These are phyloP conservation scores for Eucommia ulmoides DNA, from an alignment of 257 asterid genomes.

Conservation along the genomic window DNA sequence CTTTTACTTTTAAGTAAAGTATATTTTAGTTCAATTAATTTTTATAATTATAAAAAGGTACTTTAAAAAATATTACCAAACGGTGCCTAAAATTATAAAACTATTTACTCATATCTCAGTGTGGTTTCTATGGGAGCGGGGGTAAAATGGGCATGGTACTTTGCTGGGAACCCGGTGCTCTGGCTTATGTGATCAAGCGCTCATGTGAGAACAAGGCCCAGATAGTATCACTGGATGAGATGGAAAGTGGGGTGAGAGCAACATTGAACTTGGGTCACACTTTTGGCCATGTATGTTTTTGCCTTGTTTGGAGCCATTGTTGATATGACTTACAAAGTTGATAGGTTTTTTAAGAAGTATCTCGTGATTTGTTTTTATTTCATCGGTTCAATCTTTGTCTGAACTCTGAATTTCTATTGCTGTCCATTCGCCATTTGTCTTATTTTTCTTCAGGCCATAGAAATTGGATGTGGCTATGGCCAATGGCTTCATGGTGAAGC, in stretches of 20 bases:
- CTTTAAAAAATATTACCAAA: too few relatives aligned
- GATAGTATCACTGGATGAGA: conserved; percentile 92
- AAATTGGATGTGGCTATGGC: conserved; percentile 85
- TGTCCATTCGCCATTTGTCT: neutral
- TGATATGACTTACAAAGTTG: neutral
- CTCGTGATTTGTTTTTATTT: neutral
- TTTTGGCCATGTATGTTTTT: conserved; percentile 74
- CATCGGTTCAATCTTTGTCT: neutral
- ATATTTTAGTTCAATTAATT: too few relatives aligned
- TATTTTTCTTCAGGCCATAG: conserved; percentile 64
- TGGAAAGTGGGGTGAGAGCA: conserved; percentile 91
- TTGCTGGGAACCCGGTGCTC: conserved; percentile 67
- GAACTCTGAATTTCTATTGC: too few relatives aligned
- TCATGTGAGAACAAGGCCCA: conserved; percentile 98
- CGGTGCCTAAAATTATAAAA: too few relatives aligned
- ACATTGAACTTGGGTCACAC: conserved; percentile 98
- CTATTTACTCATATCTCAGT: too few relatives aligned
- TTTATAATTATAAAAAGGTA: too few relatives aligned
- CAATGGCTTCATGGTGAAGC: conserved; percentile 99
- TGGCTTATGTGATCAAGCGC: conserved; percentile 89
- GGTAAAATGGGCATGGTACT: conserved; percentile 10
- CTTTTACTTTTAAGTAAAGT: too few relatives aligned
- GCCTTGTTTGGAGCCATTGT: neutral
- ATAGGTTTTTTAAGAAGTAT: neutral
- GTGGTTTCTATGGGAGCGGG: too few relatives aligned